Evolutionary conservation across 805 yeast genomes (phyloP).

Genomic region (Pichia californica): DNA sequence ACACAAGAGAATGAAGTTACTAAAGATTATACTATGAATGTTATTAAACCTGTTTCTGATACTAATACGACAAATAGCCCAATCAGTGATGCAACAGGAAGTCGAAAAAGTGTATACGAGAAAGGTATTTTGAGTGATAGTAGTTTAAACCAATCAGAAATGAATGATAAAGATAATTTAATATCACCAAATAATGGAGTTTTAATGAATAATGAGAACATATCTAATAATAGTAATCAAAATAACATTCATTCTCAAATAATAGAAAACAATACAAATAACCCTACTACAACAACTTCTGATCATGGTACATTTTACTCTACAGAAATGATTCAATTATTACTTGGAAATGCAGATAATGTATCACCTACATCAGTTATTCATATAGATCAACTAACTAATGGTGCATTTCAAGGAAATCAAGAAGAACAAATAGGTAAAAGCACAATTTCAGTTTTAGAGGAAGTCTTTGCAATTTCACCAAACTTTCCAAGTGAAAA

Average conservation of each 20-base stretch:
- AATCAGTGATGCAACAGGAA: no score
- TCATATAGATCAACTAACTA: conserved; percentile 11
- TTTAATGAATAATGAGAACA: no score
- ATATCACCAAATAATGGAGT: no score
- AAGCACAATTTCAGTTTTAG: conserved; percentile 17
- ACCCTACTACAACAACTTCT: neutral
- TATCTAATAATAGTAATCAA: neutral
- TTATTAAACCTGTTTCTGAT: no score
- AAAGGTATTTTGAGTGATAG: no score
- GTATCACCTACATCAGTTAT: conserved; percentile 8
- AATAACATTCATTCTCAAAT: neutral
- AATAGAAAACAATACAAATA: neutral
- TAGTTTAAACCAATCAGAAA: no score
- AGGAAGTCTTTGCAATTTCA: conserved; percentile 19
- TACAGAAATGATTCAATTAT: conserved; percentile 15
- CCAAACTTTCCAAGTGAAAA: conserved; percentile 21
- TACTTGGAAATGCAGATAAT: conserved; percentile 14
- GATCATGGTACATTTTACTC: neutral
- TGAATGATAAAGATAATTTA: no score
- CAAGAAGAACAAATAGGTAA: conserved; percentile 18
- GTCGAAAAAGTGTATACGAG: no score
- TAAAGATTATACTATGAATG: no score
- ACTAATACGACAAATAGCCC: no score
- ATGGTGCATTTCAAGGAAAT: conserved; percentile 14
- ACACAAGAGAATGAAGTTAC: no score